These are phyloP conservation scores for Pythium myriotylum DNA, from an alignment of 352 stramenopile species.

Conservation along the genomic window DNA sequence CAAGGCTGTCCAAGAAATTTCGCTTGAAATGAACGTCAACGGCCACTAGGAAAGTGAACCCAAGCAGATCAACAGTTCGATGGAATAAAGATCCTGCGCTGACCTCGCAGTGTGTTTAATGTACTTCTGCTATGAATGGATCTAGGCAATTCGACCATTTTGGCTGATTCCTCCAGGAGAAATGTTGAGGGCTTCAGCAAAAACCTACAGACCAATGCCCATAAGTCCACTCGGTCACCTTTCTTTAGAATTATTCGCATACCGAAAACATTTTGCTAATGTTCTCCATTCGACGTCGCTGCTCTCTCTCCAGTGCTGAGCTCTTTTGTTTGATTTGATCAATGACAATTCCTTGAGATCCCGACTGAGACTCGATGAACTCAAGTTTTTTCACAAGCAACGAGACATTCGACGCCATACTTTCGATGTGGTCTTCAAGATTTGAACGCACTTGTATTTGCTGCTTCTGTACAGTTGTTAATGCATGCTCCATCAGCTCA, in stretches of 20 bases:
- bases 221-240: too few relatives aligned
- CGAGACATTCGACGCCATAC: conserved; percentile 35
- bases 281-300: conserved; percentile 73
- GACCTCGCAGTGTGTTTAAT: too few relatives aligned
- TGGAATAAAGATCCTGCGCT: background rate
- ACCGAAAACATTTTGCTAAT: conserved; percentile 81
- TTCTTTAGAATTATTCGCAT: too few relatives aligned
- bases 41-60: conserved; percentile 34
- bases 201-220: conserved; percentile 42
- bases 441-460: conserved; percentile 54
- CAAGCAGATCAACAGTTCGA: background rate
- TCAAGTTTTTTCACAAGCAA: conserved; percentile 64
- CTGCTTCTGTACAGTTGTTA: conserved; percentile 69
- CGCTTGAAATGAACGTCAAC: conserved; percentile 81
- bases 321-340: conserved; percentile 63
- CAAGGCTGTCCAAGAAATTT: conserved; percentile 95
- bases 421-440: conserved; percentile 58
- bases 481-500: conserved; percentile 73
- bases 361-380: conserved; percentile 48
- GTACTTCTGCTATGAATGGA: background rate
- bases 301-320: conserved; percentile 62
- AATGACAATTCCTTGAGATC: conserved; percentile 33
- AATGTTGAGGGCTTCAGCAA: conserved; percentile 73
- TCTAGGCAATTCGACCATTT: conserved; percentile 29
- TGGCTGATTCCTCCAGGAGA: conserved; percentile 31